A percentile compares a stretch with the other conserved stretches of the same genome.
Conservation (phyloP, 2,329 filamentous ascomycete genomes). For the Purpureocillium takamizusanense region DNA sequence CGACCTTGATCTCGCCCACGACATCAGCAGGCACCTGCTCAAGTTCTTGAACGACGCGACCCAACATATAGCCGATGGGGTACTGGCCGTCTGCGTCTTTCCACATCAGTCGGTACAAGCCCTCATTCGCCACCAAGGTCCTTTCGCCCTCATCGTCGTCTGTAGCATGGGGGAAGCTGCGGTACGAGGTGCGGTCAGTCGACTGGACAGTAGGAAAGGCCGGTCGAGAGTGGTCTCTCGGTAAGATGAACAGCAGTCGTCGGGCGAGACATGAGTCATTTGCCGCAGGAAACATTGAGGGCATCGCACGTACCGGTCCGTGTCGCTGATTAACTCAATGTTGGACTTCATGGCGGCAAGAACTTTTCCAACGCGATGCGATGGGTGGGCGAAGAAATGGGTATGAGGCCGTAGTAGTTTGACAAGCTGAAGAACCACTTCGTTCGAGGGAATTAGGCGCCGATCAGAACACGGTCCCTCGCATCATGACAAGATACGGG, state of each 20-base stretch:
- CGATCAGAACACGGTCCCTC: no score
- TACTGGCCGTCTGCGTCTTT: constrained; percentile 53
- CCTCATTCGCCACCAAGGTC: constrained; percentile 46
- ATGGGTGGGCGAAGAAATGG: no score
- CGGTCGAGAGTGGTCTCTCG: no score
- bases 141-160: constrained; percentile 50
- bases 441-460: no score
- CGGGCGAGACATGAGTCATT: no score
- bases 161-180: constrained; percentile 70
- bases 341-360: constrained; percentile 24
- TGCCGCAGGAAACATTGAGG: no score
- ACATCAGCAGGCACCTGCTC: constrained; percentile 35
- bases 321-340: constrained; percentile 43
- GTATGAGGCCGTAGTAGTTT: no score
- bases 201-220: no score
- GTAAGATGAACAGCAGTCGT: no score
- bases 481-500: no score
- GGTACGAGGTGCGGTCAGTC: not conserved
- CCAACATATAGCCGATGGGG: constrained; percentile 54
- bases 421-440: no score
- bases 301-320: constrained; percentile 25
- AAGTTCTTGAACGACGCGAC: constrained; percentile 40
- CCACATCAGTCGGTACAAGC: constrained; percentile 59
- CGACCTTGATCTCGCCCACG: constrained; percentile 51
- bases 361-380: no score